phyloP scores from a whole-genome alignment of 805 yeast genomes.

The Suhomyces canberraensis region DNA sequence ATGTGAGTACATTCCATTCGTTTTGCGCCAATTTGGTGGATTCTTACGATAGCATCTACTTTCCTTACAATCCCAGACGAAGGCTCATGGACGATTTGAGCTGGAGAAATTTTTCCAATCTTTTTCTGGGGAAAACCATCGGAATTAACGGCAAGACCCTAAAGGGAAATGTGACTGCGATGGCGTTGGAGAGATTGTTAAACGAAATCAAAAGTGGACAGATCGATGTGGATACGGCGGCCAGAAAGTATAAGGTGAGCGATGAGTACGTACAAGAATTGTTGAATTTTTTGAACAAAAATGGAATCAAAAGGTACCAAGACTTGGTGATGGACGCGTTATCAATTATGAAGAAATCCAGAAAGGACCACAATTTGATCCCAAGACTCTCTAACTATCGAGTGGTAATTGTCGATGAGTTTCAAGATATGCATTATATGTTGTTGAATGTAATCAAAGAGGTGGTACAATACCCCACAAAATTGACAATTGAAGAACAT shows the following conservation, averaged over 20 bases:
- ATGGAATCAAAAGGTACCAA: conserved; percentile 34
- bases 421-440: conserved; percentile 63
- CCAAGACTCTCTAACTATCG: conserved; percentile 23
- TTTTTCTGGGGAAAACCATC: conserved; percentile 37
- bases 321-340: conserved; percentile 34
- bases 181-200: conserved; percentile 23
- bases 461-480: conserved; percentile 36
- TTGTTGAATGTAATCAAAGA: conserved; percentile 43
- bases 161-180: conserved; percentile 21
- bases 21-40: conserved; percentile 51
- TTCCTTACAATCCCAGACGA: conserved; percentile 12
- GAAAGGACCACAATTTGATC: conserved; percentile 12
- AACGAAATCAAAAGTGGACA: conserved; percentile 20
- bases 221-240: conserved; percentile 20
- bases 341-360: conserved; percentile 17
- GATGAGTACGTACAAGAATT: conserved; percentile 25
- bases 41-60: conserved; percentile 23
- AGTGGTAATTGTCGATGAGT: conserved; percentile 63
- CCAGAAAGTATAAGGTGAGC: conserved; percentile 20
- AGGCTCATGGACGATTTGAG: conserved; percentile 52
- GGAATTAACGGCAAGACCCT: conserved; percentile 21
- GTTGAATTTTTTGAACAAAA: conserved; percentile 25
- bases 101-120: conserved; percentile 38
- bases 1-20: conserved; percentile 61
- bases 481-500: too few relatives aligned